Conservation (phyloP, 768 basidiomycete species). For the Podaxis rugospora region DNA sequence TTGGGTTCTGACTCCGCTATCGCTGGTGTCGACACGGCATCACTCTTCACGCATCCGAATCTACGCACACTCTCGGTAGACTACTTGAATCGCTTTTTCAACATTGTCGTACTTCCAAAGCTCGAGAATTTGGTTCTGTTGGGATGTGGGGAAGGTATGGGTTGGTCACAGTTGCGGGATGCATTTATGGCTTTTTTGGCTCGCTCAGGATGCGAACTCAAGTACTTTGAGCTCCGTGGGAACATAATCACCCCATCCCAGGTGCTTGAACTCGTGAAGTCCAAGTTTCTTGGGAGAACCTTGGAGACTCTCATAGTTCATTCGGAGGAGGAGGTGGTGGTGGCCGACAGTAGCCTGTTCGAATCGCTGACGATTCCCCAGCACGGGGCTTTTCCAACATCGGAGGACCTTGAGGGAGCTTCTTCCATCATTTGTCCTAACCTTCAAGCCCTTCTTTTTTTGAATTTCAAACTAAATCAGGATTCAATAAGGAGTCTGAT, state of each 20-base stretch:
- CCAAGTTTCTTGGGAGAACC: neutral
- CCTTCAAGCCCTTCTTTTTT: neutral
- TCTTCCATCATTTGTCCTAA: neutral
- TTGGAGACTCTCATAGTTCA: neutral
- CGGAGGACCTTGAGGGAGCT: no score
- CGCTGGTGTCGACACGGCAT: neutral
- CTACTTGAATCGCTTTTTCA: neutral
- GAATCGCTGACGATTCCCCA: neutral
- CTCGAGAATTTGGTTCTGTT: neutral
- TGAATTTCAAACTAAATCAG: neutral
- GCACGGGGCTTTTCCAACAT: neutral
- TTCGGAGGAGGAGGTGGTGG: neutral
- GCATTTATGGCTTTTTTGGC: neutral
- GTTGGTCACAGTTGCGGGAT: neutral
- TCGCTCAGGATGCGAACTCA: neutral
- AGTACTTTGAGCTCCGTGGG: neutral
- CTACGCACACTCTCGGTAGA: neutral
- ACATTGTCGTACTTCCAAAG: neutral
- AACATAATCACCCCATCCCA: neutral
- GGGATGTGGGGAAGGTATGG: neutral
- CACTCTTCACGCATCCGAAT: neutral
- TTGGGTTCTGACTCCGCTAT: neutral
- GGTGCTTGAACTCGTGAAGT: neutral
- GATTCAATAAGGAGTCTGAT: neutral
- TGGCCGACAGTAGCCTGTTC: neutral